These are phyloP conservation scores for Fusarium paranaense DNA, from an alignment of 2,329 filamentous ascomycete genomes.

Conservation along the genomic window DNA sequence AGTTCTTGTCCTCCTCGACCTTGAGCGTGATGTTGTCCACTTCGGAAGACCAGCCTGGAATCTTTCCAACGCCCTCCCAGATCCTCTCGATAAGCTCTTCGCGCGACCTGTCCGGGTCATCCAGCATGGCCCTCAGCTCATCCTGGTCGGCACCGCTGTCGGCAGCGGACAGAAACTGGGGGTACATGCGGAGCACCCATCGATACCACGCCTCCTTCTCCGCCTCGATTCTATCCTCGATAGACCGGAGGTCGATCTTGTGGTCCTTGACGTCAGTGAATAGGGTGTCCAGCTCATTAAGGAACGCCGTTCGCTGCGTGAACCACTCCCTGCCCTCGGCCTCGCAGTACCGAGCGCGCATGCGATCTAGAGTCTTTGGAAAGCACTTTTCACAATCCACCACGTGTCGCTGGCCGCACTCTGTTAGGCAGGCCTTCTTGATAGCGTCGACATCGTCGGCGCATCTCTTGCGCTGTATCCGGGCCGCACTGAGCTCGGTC, in stretches of 20 bases:
- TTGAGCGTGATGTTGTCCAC: conserved; percentile 51
- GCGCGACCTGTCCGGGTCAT: conserved; percentile 52
- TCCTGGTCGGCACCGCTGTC: conserved; percentile 46
- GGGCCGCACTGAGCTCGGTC: conserved; percentile 52
- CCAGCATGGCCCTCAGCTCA: conserved; percentile 50
- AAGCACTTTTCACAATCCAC: conserved; percentile 62
- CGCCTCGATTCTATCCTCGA: conserved; percentile 62
- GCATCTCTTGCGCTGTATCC: conserved; percentile 50
- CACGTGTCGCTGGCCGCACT: conserved; percentile 57
- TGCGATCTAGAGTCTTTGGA: conserved; percentile 58
- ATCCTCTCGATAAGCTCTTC: conserved; percentile 53
- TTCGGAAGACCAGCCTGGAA: conserved; percentile 46
- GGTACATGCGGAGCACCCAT: conserved; percentile 55
- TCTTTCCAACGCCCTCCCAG: conserved; percentile 52
- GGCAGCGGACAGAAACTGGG: conserved; percentile 52
- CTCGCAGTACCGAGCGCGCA: conserved; percentile 54
- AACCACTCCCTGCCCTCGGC: conserved; percentile 62
- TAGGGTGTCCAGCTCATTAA: conserved; percentile 61
- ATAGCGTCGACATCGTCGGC: conserved; percentile 56
- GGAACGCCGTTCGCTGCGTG: conserved; percentile 59
- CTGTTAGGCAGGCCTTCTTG: conserved; percentile 55
- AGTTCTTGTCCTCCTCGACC: conserved; percentile 47
- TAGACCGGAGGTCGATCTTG: conserved; percentile 55
- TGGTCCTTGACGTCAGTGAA: conserved; percentile 61
- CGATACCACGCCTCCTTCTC: conserved; percentile 68